A percentile compares a stretch with the other conserved stretches of the same genome.
These are phyloP conservation scores for Penicillium riverlandense DNA, from an alignment of 495 filamentous ascomycete species.

Conservation along the genomic window DNA sequence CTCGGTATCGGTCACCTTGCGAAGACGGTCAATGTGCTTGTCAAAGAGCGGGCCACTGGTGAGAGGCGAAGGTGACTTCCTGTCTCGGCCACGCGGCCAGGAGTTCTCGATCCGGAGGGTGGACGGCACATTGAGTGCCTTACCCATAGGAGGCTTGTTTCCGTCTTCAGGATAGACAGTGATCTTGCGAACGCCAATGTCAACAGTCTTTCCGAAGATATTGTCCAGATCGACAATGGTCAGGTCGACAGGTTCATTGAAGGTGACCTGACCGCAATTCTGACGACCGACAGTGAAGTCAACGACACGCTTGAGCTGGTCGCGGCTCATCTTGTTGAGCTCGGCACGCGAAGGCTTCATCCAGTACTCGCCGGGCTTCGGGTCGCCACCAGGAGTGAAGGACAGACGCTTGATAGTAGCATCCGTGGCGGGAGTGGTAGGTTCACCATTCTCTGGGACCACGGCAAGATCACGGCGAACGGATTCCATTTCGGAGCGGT, in stretches of 20 bases:
- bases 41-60: slow-evolving; percentile 53
- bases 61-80: slow-evolving; percentile 43
- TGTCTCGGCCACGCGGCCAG: slow-evolving; percentile 69
- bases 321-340: slow-evolving; percentile 63
- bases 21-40: slow-evolving; percentile 77
- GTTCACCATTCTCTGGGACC: slow-evolving; percentile 61
- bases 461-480: slow-evolving; percentile 68
- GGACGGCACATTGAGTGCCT: slow-evolving; percentile 86
- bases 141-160: slow-evolving; percentile 73
- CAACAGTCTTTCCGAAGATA: slow-evolving; percentile 65
- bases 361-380: slow-evolving; percentile 70
- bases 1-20: slow-evolving; percentile 66
- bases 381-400: slow-evolving; percentile 38
- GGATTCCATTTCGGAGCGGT: slow-evolving; percentile 62
- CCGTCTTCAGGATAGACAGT: slow-evolving; percentile 76
- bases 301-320: slow-evolving; percentile 61
- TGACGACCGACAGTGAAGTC: slow-evolving; percentile 77
- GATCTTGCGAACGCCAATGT: slow-evolving; percentile 63
- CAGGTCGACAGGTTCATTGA: slow-evolving; percentile 76
- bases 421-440: slow-evolving; percentile 23
- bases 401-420: slow-evolving; percentile 19
- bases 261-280: slow-evolving; percentile 69
- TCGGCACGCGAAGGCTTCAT: slow-evolving; percentile 68
- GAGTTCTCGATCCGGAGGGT: slow-evolving; percentile 80
- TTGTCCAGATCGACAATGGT: slow-evolving; percentile 62